Evolutionary conservation across 176 grass and related monocot genomes (phyloP), one percentile per base, ranked within the genome.

Genomic region (Oryza rufipogon): DNA sequence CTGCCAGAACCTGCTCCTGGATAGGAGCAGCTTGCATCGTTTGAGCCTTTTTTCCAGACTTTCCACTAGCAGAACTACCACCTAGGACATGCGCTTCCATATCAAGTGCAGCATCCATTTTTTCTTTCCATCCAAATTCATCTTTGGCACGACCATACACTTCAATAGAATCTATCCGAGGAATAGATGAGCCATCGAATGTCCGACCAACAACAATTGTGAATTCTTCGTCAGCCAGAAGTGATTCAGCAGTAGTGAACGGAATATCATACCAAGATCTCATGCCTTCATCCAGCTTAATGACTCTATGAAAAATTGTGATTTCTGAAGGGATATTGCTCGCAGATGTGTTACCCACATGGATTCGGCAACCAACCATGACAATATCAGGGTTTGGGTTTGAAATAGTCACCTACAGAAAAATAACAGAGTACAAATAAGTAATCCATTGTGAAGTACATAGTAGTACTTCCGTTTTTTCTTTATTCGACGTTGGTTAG

Each of bases 81-180:
- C 75, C 89, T 77, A 88, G 71, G 22, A 82, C 85, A 88, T 91
- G 80, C 34, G 80, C 89, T 88, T 98, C 93, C 89, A 95, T 91
- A 86, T 95, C 93, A 54, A 98, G 89, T 65, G 88, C 87, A 81
- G 89, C 96, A 80, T 98, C 93, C 93, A 98, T 93, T 90, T 98
- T 98, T 81, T 98, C 96, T 88, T 98, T 98, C 91, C 96, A 98
- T 69, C 96, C 96, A 98, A 98, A 98, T 79, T 98, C 96, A 81
- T 98, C 93, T 88, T 95, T 98, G 34, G 91, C 82, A 63, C 91
- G 89, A 78, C 96, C 91, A 89, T 98, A 98, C 83, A 98, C 86
- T 90, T 98, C 96, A 36, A 98, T 83, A 79, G 75, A 95, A 77
- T 98, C 96, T 73, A 98, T 68, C 58, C 96, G 87, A 86, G 96